phyloP scores from a whole-genome alignment of 2,329 filamentous ascomycete genomes.

The Didymellaceae sp. region DNA sequence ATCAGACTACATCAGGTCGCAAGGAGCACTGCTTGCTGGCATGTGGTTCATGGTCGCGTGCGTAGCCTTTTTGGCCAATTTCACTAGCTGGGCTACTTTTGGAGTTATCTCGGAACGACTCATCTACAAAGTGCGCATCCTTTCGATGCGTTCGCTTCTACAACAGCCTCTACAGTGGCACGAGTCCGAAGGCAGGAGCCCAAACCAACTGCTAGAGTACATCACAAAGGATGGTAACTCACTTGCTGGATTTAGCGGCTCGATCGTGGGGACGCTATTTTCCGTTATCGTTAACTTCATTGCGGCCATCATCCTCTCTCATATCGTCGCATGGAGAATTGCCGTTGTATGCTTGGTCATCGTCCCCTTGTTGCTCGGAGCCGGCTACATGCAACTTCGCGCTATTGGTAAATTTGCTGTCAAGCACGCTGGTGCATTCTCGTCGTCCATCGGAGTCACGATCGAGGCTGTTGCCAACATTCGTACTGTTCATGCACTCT shows the following conservation, averaged over 20 bases:
- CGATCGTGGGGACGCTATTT: slow-evolving; percentile 72
- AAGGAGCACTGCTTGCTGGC: slow-evolving; percentile 62
- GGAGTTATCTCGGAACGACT: slow-evolving; percentile 68
- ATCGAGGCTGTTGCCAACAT: slow-evolving; percentile 61
- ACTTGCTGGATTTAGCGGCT: slow-evolving; percentile 72
- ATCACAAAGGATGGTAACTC: slow-evolving; percentile 74
- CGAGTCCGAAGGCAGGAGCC: slow-evolving; percentile 67
- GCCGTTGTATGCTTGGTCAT: slow-evolving; percentile 73
- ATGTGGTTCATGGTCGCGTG: slow-evolving; percentile 67
- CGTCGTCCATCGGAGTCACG: slow-evolving; percentile 58
- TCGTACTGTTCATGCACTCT: slow-evolving; percentile 59
- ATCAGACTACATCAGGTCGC: slow-evolving; percentile 55
- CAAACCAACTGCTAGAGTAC: slow-evolving; percentile 67
- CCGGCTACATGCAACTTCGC: slow-evolving; percentile 72
- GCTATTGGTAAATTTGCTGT: slow-evolving; percentile 66
- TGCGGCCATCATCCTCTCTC: slow-evolving; percentile 70
- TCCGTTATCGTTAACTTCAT: slow-evolving; percentile 72
- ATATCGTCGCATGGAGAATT: slow-evolving; percentile 78
- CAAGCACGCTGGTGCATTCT: slow-evolving; percentile 58
- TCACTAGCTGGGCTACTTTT: slow-evolving; percentile 64
- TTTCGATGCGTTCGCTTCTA: slow-evolving; percentile 70
- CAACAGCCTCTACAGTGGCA: slow-evolving; percentile 75
- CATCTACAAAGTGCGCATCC: slow-evolving; percentile 67
- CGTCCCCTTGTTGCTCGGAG: slow-evolving; percentile 71
- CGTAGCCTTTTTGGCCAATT: slow-evolving; percentile 67